Conservation (phyloP, 192 early-diverging fungal species). For the Obelidium mucronatum region DNA sequence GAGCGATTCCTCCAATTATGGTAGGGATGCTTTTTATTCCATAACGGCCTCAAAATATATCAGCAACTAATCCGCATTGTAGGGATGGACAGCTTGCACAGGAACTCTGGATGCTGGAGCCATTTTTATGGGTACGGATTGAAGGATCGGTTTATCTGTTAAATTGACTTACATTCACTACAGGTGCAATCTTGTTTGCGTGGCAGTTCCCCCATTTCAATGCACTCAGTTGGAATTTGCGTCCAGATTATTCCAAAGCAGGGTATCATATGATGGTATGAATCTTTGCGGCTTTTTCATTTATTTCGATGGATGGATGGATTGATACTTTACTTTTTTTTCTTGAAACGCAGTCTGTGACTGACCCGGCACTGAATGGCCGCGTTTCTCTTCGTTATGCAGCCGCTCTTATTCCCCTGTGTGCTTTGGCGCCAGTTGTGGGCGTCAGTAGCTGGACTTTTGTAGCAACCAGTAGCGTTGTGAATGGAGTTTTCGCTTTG, state of each 20-base stretch:
- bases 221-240: slow-evolving; percentile 87
- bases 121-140: slow-evolving; percentile 70
- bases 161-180: neutral
- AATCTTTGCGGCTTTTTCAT: neutral
- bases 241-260: slow-evolving; percentile 95
- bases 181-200: slow-evolving; percentile 75
- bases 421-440: slow-evolving; percentile 63
- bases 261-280: slow-evolving; percentile 93
- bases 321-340: neutral
- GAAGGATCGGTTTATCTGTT: neutral
- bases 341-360: slow-evolving; percentile 58
- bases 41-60: neutral
- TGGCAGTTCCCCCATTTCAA: slow-evolving; percentile 99
- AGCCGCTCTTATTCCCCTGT: slow-evolving; percentile 76
- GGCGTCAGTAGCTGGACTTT: slow-evolving; percentile 84
- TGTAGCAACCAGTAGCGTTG: slow-evolving; percentile 72
- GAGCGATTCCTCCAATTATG: slow-evolving; percentile 98
- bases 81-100: slow-evolving; percentile 91
- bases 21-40: neutral
- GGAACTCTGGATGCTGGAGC: slow-evolving; percentile 76
- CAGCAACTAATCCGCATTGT: neutral
- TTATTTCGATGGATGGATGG: neutral
- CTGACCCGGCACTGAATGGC: slow-evolving; percentile 86
- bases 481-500: slow-evolving; percentile 78
- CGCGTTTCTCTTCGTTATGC: slow-evolving; percentile 86